Percentiles rank a stretch among this genome's conserved stretches.
Evolutionary conservation across 2,329 filamentous ascomycete species (phyloP).

Genomic region (Alternaria gansuensis): DNA sequence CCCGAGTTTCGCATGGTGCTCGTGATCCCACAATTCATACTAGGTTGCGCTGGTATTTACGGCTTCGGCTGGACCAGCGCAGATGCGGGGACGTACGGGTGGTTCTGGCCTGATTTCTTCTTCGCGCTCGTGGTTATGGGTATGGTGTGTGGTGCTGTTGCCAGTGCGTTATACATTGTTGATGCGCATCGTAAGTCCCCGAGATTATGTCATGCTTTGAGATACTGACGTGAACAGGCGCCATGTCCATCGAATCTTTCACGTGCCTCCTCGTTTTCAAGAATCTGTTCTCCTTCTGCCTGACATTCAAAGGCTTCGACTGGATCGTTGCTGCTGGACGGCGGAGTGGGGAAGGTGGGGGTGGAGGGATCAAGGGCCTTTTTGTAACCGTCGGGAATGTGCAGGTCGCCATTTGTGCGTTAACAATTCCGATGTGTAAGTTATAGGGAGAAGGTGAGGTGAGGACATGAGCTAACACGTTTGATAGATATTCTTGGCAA

Average conservation of each 20-base stretch:
- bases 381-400: constrained; percentile 79
- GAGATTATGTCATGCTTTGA: constrained; percentile 3
- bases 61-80: constrained; percentile 81
- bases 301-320: constrained; percentile 84
- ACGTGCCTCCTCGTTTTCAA: constrained; percentile 93
- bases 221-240: constrained; percentile 59
- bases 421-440: constrained; percentile 83
- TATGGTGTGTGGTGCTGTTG: constrained; percentile 91
- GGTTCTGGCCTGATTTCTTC: constrained; percentile 79
- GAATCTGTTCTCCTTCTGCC: constrained; percentile 87
- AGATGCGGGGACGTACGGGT: constrained; percentile 70
- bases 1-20: constrained; percentile 89
- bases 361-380: constrained; percentile 66
- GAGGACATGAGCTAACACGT: constrained; percentile 1
- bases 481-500: constrained; percentile 48
- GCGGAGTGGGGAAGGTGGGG: background rate
- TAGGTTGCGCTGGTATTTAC: constrained; percentile 80
- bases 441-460: constrained; percentile 32
- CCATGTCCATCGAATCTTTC: constrained; percentile 86
- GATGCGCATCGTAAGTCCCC: constrained; percentile 77
- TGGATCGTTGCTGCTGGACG: constrained; percentile 71
- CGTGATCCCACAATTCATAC: constrained; percentile 80
- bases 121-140: constrained; percentile 85
- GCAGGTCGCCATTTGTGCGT: constrained; percentile 77
- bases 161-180: constrained; percentile 86